Evolutionary conservation across 2,329 filamentous ascomycete genomes (phyloP).

Genomic region (Aspergillus candidus): DNA sequence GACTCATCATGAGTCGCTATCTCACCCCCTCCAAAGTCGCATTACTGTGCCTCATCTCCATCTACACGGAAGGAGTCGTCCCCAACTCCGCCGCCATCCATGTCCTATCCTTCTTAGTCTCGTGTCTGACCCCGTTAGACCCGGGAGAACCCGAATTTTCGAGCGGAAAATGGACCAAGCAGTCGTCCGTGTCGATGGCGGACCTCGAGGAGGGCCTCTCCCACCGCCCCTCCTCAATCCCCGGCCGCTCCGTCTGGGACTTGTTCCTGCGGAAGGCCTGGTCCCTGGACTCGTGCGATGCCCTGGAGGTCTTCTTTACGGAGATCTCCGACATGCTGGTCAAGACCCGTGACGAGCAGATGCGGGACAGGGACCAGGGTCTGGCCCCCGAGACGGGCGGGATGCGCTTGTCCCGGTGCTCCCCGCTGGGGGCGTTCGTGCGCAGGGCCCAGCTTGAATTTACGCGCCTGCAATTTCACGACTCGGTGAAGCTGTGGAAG

Average conservation of each 20-base stretch:
- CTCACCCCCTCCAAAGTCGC: constrained; percentile 85
- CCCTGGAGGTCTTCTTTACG: constrained; percentile 70
- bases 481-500: constrained; percentile 72
- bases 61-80: constrained; percentile 69
- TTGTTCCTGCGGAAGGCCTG: constrained; percentile 74
- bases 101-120: constrained; percentile 72
- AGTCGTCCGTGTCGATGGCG: constrained; percentile 34
- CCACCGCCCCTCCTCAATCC: constrained; percentile 48
- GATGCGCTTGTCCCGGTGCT: constrained; percentile 63
- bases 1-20: constrained; percentile 62
- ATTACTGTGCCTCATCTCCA: constrained; percentile 69
- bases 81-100: constrained; percentile 65
- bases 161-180: constrained; percentile 21
- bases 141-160: constrained; percentile 19
- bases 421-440: constrained; percentile 76
- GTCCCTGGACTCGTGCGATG: constrained; percentile 75
- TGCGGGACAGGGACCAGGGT: constrained; percentile 50
- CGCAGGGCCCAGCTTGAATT: constrained; percentile 74
- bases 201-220: constrained; percentile 46
- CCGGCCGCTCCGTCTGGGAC: constrained; percentile 82
- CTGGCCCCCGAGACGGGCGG: constrained; percentile 45
- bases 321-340: constrained; percentile 53
- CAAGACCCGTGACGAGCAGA: constrained; percentile 57
- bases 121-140: constrained; percentile 53
- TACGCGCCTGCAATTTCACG: constrained; percentile 70